phyloP scores from a whole-genome alignment of 192 early-diverging fungal species.

The Coemansia asiatica region DNA sequence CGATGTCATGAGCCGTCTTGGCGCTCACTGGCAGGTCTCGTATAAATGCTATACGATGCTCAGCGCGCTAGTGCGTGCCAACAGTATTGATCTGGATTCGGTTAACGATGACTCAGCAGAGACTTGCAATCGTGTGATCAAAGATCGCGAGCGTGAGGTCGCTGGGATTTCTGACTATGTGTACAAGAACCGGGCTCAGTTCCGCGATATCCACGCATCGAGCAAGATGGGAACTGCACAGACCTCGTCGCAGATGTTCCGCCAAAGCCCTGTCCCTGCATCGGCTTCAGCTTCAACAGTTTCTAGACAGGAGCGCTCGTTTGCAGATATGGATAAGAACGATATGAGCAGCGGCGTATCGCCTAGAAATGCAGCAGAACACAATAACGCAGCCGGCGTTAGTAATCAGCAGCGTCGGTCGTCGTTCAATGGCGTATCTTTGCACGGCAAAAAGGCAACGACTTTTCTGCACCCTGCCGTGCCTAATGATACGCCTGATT shows the following conservation, averaged over 20 bases:
- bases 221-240: constrained; percentile 15
- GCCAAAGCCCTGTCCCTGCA: not conserved
- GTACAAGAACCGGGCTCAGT: constrained; percentile 27
- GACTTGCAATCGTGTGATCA: constrained; percentile 24
- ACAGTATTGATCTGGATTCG: constrained; percentile 43
- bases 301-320: not conserved
- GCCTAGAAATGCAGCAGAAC: too few relatives aligned
- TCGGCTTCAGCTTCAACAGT: not conserved
- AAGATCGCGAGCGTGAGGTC: constrained; percentile 30
- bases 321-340: not conserved
- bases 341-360: not conserved
- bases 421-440: not conserved
- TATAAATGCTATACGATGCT: constrained; percentile 57
- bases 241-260: constrained; percentile 4
- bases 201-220: constrained; percentile 7
- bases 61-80: constrained; percentile 45
- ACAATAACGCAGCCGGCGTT: not conserved
- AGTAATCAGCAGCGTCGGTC: not conserved
- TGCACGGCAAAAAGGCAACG: not conserved
- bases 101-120: constrained; percentile 29
- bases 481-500: not conserved
- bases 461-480: not conserved
- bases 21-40: constrained; percentile 54
- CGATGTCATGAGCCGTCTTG: constrained; percentile 51
- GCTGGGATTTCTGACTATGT: constrained; percentile 29